A percentile compares a stretch with the other conserved stretches of the same genome.
These are phyloP conservation scores for Cladophialophora bantiana DNA, from an alignment of 2,329 filamentous ascomycete species.

Conservation along the genomic window DNA sequence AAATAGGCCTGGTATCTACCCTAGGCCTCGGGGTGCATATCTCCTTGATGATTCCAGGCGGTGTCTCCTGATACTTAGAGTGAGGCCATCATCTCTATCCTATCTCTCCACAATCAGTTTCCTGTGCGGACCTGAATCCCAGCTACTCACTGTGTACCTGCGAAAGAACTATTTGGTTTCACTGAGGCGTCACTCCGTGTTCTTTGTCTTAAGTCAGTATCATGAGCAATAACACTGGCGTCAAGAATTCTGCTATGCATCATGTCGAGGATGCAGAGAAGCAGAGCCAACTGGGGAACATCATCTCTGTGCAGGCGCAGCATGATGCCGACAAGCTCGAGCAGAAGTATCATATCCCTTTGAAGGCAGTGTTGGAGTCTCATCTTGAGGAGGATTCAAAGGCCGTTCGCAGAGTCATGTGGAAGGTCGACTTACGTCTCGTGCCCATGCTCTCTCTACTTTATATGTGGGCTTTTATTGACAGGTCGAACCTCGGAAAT, in stretches of 20 bases:
- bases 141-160: not conserved
- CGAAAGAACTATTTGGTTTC: not conserved
- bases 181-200: not conserved
- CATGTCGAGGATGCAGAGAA: conserved; percentile 10
- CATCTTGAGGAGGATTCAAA: not conserved
- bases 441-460: not conserved
- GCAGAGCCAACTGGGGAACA: not conserved
- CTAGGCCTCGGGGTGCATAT: not conserved
- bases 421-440: not conserved
- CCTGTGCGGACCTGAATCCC: no score
- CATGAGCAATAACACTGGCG: not conserved
- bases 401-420: not conserved
- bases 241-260: not conserved
- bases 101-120: not conserved
- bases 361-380: conserved; percentile 7
- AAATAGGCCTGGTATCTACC: not conserved
- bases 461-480: not conserved
- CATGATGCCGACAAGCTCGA: conserved; percentile 11
- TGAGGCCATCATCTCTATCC: not conserved
- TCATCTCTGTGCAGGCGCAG: conserved; percentile 1
- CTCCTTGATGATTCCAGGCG: not conserved
- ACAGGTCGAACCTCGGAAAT: not conserved
- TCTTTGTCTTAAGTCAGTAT: not conserved
- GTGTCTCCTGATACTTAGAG: not conserved
- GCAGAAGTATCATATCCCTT: conserved; percentile 10